These are phyloP conservation scores for Irpex rosettiformis DNA, from an alignment of 1,284 basidiomycete genomes.

Conservation along the genomic window DNA sequence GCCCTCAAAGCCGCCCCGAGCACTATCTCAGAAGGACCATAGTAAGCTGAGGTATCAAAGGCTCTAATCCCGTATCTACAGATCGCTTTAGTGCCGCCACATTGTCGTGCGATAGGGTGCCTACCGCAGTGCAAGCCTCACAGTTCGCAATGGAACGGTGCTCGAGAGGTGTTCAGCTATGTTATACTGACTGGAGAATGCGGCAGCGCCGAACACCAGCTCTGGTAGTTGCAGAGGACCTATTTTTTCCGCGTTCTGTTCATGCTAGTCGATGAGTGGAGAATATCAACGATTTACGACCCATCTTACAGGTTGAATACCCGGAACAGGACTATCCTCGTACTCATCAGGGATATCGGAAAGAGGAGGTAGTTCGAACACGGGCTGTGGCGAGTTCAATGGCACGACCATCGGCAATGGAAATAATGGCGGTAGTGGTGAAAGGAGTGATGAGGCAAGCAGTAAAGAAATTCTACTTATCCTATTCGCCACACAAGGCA, in stretches of 20 bases:
- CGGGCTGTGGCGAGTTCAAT: conserved; percentile 39
- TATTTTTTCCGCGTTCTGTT: conserved; percentile 25
- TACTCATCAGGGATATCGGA: conserved; percentile 43
- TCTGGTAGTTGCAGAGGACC: conserved; percentile 41
- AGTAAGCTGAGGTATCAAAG: conserved; percentile 89
- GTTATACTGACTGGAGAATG: conserved; percentile 77
- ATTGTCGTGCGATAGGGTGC: neutral
- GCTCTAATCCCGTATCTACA: conserved; percentile 83
- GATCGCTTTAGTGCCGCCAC: neutral
- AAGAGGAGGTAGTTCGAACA: conserved; percentile 36
- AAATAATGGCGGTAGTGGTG: conserved; percentile 6
- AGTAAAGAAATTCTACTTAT: neutral
- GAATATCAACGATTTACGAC: neutral
- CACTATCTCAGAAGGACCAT: conserved; percentile 88
- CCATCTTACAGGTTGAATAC: conserved; percentile 33
- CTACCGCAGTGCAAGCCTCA: conserved; percentile 79
- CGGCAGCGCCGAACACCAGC: conserved; percentile 64
- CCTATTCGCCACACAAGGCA: neutral
- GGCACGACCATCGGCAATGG: conserved; percentile 36
- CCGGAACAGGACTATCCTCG: conserved; percentile 47
- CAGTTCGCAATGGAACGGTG: conserved; percentile 62
- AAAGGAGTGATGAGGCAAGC: conserved; percentile 3
- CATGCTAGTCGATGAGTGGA: neutral
- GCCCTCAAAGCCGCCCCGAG: conserved; percentile 73
- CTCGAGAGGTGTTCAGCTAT: conserved; percentile 57